Evolutionary conservation across 805 yeast genomes (phyloP).

Genomic region (Yarrowia keelungensis): DNA sequence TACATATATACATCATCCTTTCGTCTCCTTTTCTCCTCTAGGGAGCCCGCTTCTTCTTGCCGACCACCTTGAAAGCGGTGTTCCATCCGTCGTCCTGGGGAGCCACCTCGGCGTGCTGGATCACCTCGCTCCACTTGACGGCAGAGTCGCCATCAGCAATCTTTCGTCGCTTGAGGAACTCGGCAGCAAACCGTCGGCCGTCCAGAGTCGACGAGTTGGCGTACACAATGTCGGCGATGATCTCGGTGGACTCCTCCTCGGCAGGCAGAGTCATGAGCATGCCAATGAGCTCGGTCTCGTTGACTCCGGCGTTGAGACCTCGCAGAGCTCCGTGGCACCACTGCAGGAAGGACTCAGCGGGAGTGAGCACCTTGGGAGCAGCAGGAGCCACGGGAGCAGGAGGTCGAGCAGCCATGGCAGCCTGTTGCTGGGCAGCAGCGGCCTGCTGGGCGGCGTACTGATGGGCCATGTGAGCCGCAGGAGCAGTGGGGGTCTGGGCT

Average conservation of each 20-base stretch:
- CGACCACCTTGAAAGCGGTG: slow-evolving; percentile 64
- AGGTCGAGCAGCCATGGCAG: slow-evolving; percentile 40
- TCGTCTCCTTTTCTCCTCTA: not conserved
- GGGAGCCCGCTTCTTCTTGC: slow-evolving; percentile 57
- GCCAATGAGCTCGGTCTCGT: slow-evolving; percentile 77
- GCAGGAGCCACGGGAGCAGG: slow-evolving; percentile 40
- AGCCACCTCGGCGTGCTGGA: slow-evolving; percentile 52
- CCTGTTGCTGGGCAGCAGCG: slow-evolving; percentile 39
- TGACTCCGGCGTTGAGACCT: slow-evolving; percentile 75
- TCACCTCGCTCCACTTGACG: slow-evolving; percentile 70
- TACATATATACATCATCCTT: slow-evolving; percentile 1
- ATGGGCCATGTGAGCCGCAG: slow-evolving; percentile 47
- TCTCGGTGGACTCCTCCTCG: slow-evolving; percentile 76
- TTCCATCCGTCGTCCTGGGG: slow-evolving; percentile 52
- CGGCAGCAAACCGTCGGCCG: slow-evolving; percentile 92
- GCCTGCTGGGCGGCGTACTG: slow-evolving; percentile 39
- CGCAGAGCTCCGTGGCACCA: slow-evolving; percentile 52
- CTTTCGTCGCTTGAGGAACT: slow-evolving; percentile 79
- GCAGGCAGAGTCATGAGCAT: slow-evolving; percentile 81
- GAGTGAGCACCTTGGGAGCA: slow-evolving; percentile 34
- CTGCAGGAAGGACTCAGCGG: slow-evolving; percentile 48
- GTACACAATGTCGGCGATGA: slow-evolving; percentile 91
- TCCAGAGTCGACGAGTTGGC: slow-evolving; percentile 89
- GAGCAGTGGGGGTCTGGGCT: slow-evolving; percentile 29
- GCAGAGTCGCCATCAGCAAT: slow-evolving; percentile 63